A percentile compares a stretch with the other conserved stretches of the same genome.
phyloP scores from a whole-genome alignment of 805 yeast genomes.

The Ogataea philodendri region DNA sequence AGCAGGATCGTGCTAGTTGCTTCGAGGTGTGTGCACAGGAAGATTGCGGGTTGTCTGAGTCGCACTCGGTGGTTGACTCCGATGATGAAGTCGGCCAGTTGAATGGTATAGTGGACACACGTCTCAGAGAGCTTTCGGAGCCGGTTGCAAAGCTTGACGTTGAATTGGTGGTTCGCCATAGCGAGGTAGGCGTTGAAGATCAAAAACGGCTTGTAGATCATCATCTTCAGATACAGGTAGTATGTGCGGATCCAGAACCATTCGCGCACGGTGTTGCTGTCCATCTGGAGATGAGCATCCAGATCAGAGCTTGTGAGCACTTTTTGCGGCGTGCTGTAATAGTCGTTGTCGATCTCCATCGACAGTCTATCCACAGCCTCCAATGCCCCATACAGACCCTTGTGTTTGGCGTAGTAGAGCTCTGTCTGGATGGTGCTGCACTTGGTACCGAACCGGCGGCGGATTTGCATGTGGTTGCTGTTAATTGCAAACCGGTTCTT shows the following conservation, averaged over 20 bases:
- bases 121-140: no score
- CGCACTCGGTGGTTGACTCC: no score
- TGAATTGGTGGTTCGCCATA: slow-evolving; percentile 18
- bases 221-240: slow-evolving; percentile 26
- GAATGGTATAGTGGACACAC: no score
- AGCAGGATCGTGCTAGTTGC: slow-evolving; percentile 12
- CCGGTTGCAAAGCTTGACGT: no score
- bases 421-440: slow-evolving; percentile 23
- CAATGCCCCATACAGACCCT: slow-evolving; percentile 20
- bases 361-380: no score
- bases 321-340: no score
- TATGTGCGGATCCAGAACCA: slow-evolving; percentile 31
- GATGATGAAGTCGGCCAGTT: no score
- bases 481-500: no score
- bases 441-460: slow-evolving; percentile 20
- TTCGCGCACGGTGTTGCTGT: no score
- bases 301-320: no score
- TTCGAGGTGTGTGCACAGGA: slow-evolving; percentile 1
- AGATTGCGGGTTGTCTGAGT: slow-evolving; percentile 8
- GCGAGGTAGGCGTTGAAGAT: slow-evolving; percentile 25
- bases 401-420: slow-evolving; percentile 21
- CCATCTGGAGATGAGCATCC: no score
- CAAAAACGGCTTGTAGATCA: slow-evolving; percentile 26
- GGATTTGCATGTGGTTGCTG: slow-evolving; percentile 24
- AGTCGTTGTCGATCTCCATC: no score